Evolutionary conservation across 352 stramenopile genomes (phyloP).

Genomic region (Paralagenidium karlingii): DNA sequence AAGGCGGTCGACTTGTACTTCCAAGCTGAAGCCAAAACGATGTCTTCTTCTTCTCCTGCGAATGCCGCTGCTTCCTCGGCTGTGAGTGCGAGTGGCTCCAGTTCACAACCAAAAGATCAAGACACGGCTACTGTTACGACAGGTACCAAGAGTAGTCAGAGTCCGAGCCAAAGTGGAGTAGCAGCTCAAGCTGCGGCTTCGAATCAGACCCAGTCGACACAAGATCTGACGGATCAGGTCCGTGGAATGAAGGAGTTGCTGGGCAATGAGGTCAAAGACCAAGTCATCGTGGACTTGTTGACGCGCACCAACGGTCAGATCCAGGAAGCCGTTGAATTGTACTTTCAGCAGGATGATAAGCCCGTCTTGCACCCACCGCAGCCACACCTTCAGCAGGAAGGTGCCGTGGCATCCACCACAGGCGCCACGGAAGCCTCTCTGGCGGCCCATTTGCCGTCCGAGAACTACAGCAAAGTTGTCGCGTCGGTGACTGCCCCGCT

Average conservation of each 20-base stretch:
- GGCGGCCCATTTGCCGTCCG: too few relatives aligned
- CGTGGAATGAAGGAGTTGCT: constrained; percentile 23
- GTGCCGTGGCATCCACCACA: background rate
- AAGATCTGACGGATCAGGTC: constrained; percentile 37
- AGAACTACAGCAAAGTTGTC: too few relatives aligned
- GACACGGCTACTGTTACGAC: too few relatives aligned
- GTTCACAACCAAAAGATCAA: too few relatives aligned
- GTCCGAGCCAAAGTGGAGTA: too few relatives aligned
- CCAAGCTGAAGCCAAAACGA: constrained; percentile 39
- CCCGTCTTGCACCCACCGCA: too few relatives aligned
- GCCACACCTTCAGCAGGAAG: background rate
- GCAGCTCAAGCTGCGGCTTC: background rate
- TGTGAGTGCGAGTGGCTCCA: background rate
- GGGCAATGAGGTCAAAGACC: constrained; percentile 39
- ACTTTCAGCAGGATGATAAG: constrained; percentile 48
- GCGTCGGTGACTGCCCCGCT: constrained; percentile 18
- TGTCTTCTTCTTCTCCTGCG: too few relatives aligned
- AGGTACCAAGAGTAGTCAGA: too few relatives aligned
- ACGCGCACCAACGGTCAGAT: constrained; percentile 54
- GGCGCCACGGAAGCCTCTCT: too few relatives aligned
- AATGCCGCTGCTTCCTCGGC: constrained; percentile 14
- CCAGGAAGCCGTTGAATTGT: constrained; percentile 68
- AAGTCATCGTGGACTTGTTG: constrained; percentile 40
- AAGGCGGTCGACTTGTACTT: constrained; percentile 77
- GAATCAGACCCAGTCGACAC: constrained; percentile 16